phyloP scores from a whole-genome alignment of 257 asterid species.

The Mitragyna speciosa region DNA sequence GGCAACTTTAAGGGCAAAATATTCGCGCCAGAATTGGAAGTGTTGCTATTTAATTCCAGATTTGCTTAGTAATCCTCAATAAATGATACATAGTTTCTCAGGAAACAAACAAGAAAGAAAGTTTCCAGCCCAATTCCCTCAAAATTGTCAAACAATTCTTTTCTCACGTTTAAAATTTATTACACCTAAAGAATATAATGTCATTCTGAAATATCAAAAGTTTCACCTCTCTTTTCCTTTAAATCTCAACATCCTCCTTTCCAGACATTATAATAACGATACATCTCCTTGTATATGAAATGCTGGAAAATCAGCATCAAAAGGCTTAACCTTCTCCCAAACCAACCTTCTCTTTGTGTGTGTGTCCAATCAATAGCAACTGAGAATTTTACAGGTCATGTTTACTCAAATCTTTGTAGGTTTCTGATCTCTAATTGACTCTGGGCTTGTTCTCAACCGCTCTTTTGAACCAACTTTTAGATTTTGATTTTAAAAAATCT shows the following conservation, averaged over 20 bases:
- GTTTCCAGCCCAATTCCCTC: not conserved
- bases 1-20: not conserved
- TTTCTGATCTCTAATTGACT: not conserved
- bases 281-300: not conserved
- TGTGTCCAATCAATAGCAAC: not conserved
- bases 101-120: not conserved
- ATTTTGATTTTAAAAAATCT: no score
- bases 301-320: not conserved
- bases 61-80: no score
- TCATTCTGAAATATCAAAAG: not conserved
- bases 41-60: not conserved
- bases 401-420: not conserved
- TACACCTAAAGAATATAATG: not conserved
- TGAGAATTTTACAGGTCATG: not conserved
- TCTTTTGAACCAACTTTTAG: no score
- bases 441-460: no score
- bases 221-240: not conserved
- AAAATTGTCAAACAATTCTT: not conserved
- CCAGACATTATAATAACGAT: not conserved
- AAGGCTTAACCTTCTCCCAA: not conserved
- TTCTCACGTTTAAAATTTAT: not conserved
- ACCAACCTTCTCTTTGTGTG: not conserved
- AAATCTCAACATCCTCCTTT: not conserved
- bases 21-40: not conserved
- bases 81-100: no score